Conservation (phyloP, 768 basidiomycete species). For the Agaricus subrufescens region DNA sequence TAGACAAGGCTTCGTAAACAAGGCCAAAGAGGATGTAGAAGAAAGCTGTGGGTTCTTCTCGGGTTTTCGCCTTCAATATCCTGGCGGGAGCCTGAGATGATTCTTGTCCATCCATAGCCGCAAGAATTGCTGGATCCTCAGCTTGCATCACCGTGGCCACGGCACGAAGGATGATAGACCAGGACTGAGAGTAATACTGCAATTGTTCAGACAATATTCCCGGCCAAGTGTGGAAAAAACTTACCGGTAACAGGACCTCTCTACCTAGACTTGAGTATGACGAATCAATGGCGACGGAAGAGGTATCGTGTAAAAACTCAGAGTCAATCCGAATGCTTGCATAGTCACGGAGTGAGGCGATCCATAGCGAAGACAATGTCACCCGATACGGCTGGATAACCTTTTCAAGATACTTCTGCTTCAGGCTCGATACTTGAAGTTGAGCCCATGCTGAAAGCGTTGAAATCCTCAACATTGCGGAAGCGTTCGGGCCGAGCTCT, state of each 20-base stretch:
- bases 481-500: slow-evolving; percentile 89
- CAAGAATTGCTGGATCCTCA: slow-evolving; percentile 61
- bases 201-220: not conserved
- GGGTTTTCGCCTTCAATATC: slow-evolving; percentile 25
- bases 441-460: slow-evolving; percentile 95
- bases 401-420: slow-evolving; percentile 71
- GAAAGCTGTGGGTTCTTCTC: slow-evolving; percentile 64
- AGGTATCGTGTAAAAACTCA: slow-evolving; percentile 73
- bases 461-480: slow-evolving; percentile 90
- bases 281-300: slow-evolving; percentile 71
- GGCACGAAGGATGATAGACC: slow-evolving; percentile 81
- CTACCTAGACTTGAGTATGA: slow-evolving; percentile 86
- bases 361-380: slow-evolving; percentile 79
- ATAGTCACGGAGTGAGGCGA: slow-evolving; percentile 86
- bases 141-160: slow-evolving; percentile 75
- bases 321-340: slow-evolving; percentile 88
- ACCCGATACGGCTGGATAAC: slow-evolving; percentile 79
- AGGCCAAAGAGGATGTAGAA: slow-evolving; percentile 92
- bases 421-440: slow-evolving; percentile 70
- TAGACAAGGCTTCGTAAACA: slow-evolving; percentile 83
- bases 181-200: slow-evolving; percentile 85
- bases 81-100: slow-evolving; percentile 16
- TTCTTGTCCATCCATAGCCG: slow-evolving; percentile 80
- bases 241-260: slow-evolving; percentile 86
- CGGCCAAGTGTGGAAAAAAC: slow-evolving; percentile 22